Evolutionary conservation across 257 asterid species (phyloP), one percentile per base, ranked within the genome.

Genomic region (Petrea volubilis): DNA sequence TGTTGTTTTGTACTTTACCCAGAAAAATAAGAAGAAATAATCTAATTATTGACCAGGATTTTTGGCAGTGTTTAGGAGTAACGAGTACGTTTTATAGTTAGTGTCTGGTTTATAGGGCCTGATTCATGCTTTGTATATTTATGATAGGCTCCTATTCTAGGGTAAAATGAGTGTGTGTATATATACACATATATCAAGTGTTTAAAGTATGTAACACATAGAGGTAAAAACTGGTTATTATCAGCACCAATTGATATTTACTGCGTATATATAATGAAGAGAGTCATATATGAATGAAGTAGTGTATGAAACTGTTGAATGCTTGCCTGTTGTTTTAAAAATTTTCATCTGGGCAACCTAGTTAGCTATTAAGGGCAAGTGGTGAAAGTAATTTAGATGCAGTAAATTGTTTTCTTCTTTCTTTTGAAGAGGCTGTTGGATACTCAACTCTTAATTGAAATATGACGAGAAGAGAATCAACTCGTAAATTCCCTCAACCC

Each of bases 381-480:
- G 23, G 40, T 33, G 51, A 27, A 58, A 53, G 41, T 25, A 56
- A 56, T 46, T 64, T 66, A 41, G 44, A 63, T 68, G 38, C 33
- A 59, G 13, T 50, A 23, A 36, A 47, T 57, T 21, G 38, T 58
- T 66, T 33, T 43, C n/a, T 25, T 40, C 15, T 0, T 57, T 64
- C 70, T 53, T 64, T 15, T 40, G 55, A 23, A 66, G 40, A 28
- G 67, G 41, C 36, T 28, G 12, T 71, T 38, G 38, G 46, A 24
- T 60, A 51, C 18, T 53, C 61, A 20, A 72, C 64, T 66, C 47
- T 33, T 53, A 21, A 17, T 18, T 49, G 43, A 60, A 68, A 43
- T 43, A 23, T 61, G 50, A 60, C n/a, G 41, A 40, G 74, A 24
- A 60, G 68, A 71, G 33, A 43, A 75, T 52, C 33, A 25, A 67